A percentile compares a stretch with the other conserved stretches of the same genome.
Conservation (phyloP, 2,329 filamentous ascomycete species). For the Sarocladiaceae sp. region DNA sequence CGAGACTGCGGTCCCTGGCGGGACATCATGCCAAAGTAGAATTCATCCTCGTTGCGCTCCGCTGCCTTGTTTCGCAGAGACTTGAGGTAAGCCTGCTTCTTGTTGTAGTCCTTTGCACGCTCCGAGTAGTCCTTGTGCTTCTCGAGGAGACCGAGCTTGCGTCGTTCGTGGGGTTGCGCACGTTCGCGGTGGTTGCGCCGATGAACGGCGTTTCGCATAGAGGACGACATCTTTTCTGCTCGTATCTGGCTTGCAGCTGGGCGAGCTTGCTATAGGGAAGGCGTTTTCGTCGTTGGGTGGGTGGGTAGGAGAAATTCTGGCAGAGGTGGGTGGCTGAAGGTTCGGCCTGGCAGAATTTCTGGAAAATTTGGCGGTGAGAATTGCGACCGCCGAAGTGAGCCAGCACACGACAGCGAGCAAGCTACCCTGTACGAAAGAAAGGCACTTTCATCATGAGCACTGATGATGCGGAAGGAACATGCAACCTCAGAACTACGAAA, state of each 20-base stretch:
- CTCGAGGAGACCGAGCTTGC: constrained; percentile 85
- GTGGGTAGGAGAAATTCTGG: constrained; percentile 1
- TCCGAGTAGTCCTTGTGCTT: constrained; percentile 82
- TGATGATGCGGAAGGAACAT: too few species aligned
- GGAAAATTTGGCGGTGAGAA: constrained; percentile 7
- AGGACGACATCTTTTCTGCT: constrained; percentile 37
- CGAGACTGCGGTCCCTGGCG: constrained; percentile 48
- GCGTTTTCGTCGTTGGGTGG: too few species aligned
- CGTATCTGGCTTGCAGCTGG: neutral
- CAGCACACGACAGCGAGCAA: too few species aligned
- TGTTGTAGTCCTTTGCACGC: constrained; percentile 59
- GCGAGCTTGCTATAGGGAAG: too few species aligned
- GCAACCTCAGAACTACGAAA: too few species aligned
- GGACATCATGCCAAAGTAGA: constrained; percentile 65
- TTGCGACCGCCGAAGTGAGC: too few species aligned
- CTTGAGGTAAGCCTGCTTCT: constrained; percentile 57
- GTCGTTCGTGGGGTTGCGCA: constrained; percentile 75
- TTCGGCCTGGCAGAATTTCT: constrained; percentile 11
- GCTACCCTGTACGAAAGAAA: too few species aligned
- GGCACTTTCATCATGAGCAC: too few species aligned
- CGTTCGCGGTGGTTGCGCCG: constrained; percentile 86
- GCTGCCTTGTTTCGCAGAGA: constrained; percentile 54
- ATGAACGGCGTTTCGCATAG: constrained; percentile 60
- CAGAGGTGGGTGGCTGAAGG: neutral
- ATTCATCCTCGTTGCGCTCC: constrained; percentile 66